phyloP scores from a whole-genome alignment of 2,329 filamentous ascomycete genomes.

The Colletotrichum liriopes region DNA sequence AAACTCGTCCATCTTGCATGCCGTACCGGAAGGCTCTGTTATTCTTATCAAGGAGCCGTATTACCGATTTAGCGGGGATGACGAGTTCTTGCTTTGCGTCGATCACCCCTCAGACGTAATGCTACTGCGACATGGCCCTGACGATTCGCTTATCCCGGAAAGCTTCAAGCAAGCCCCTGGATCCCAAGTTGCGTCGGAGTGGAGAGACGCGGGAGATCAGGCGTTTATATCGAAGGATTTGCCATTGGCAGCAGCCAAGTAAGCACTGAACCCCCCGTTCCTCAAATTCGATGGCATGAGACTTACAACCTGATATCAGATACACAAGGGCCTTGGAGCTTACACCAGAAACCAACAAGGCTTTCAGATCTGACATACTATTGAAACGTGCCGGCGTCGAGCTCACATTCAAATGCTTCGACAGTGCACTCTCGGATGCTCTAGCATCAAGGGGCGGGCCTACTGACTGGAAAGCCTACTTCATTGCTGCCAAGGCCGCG shows the following conservation, averaged over 20 bases:
- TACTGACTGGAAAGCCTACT: conserved; percentile 53
- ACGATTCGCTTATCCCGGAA: conserved; percentile 41
- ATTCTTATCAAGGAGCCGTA: conserved; percentile 57
- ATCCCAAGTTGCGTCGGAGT: conserved; percentile 37
- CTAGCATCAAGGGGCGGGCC: conserved; percentile 47
- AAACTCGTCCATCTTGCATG: conserved; percentile 51
- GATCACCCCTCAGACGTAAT: conserved; percentile 55
- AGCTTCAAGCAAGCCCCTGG: conserved; percentile 28
- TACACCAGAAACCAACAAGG: conserved; percentile 36
- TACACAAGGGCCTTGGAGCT: conserved; percentile 54
- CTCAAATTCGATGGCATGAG: rapidly evolving
- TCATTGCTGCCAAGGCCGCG: conserved; percentile 52
- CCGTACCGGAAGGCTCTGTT: conserved; percentile 51
- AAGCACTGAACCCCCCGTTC: background rate
- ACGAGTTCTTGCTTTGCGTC: conserved; percentile 53
- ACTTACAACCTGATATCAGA: conserved; percentile 40
- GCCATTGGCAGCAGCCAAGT: conserved; percentile 53
- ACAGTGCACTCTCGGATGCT: conserved; percentile 52
- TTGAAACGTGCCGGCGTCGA: conserved; percentile 53
- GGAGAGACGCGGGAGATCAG: conserved; percentile 44
- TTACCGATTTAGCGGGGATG: conserved; percentile 51
- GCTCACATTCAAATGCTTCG: conserved; percentile 52
- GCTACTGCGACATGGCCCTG: conserved; percentile 47
- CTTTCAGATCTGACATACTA: conserved; percentile 46
- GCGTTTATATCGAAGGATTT: conserved; percentile 51